Conservation (phyloP, 2,329 filamentous ascomycete genomes). For the Aureobasidium sp. region DNA sequence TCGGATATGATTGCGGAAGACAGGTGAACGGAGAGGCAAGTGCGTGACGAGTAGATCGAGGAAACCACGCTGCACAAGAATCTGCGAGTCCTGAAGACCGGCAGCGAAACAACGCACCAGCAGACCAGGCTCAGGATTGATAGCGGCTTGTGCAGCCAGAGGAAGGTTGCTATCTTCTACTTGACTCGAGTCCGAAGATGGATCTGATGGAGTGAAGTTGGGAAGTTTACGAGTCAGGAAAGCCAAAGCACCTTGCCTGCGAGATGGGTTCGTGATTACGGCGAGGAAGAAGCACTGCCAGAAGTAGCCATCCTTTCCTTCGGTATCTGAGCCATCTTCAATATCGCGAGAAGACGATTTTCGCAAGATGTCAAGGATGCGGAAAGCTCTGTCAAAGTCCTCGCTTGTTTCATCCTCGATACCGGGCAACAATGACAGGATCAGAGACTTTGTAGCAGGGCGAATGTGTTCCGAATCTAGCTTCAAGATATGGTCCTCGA, state of each 20-base stretch:
- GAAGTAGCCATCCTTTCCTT: slow-evolving; percentile 67
- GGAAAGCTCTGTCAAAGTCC: slow-evolving; percentile 83
- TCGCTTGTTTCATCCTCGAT: slow-evolving; percentile 95
- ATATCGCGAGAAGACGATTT: slow-evolving; percentile 47
- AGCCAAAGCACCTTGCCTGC: slow-evolving; percentile 77
- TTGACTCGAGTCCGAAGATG: neutral
- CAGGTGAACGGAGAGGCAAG: slow-evolving; percentile 71
- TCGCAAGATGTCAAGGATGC: slow-evolving; percentile 70
- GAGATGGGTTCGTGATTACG: slow-evolving; percentile 77
- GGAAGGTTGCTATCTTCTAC: slow-evolving; percentile 13
- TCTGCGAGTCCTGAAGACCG: slow-evolving; percentile 75
- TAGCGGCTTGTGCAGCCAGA: slow-evolving; percentile 56
- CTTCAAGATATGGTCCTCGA: slow-evolving; percentile 70
- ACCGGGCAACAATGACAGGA: slow-evolving; percentile 81
- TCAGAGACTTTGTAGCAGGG: slow-evolving; percentile 81
- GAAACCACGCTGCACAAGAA: slow-evolving; percentile 89
- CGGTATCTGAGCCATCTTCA: slow-evolving; percentile 41
- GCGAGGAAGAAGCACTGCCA: slow-evolving; percentile 98
- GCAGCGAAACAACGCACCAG: slow-evolving; percentile 87
- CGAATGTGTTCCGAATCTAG: slow-evolving; percentile 64
- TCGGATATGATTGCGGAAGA: slow-evolving; percentile 68
- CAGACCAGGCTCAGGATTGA: slow-evolving; percentile 83
- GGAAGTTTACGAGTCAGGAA: slow-evolving; percentile 77
- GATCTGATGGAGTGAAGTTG: slow-evolving; percentile 45
- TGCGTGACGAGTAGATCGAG: slow-evolving; percentile 87